These are phyloP conservation scores for Carex myosuroides DNA, from an alignment of 176 grass and related monocot species.

Conservation along the genomic window DNA sequence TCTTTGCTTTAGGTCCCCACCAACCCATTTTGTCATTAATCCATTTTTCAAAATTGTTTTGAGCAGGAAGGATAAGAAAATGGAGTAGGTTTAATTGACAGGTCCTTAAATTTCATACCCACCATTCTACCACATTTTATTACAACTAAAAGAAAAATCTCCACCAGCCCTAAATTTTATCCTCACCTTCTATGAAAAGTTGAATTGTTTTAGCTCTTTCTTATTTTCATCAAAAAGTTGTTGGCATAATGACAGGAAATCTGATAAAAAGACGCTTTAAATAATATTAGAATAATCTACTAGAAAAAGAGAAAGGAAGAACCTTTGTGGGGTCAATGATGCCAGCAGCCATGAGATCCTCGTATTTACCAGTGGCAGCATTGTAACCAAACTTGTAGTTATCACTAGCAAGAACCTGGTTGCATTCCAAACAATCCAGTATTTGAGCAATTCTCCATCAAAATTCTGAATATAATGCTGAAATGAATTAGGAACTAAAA, in stretches of 20 bases:
- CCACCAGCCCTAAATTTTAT: background rate
- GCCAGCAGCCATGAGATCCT: constrained; percentile 98
- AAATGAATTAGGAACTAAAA: background rate
- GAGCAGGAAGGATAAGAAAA: background rate
- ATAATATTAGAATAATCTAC: background rate
- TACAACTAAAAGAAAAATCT: background rate
- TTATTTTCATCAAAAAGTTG: background rate
- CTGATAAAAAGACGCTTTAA: background rate
- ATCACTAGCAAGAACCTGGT: constrained; percentile 75
- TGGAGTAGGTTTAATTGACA: background rate
- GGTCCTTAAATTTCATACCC: background rate
- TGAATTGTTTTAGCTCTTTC: background rate
- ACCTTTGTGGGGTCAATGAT: constrained; percentile 99
- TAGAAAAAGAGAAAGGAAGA: background rate
- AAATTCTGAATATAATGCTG: background rate
- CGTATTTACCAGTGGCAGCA: constrained; percentile 84
- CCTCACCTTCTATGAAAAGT: background rate
- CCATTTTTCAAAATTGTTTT: background rate
- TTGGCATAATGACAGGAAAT: background rate
- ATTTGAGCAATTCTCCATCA: background rate
- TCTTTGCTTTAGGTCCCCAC: background rate
- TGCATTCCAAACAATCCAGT: background rate
- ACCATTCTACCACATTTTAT: background rate
- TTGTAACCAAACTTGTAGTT: constrained; percentile 86
- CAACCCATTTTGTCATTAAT: background rate